phyloP scores from a whole-genome alignment of 129 eudicot species.

The Flaveria robusta region DNA sequence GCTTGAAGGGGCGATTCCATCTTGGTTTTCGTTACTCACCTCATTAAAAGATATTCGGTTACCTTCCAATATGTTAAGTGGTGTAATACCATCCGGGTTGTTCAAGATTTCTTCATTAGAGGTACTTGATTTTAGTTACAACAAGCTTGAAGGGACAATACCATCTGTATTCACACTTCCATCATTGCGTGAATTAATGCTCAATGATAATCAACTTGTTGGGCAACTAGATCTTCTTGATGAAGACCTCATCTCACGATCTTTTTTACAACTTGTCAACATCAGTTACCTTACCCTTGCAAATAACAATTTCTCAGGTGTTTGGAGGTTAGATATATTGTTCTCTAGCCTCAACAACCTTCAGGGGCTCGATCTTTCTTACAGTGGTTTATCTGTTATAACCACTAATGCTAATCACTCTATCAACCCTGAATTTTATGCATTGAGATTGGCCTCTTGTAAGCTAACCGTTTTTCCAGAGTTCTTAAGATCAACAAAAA shows the following conservation, averaged over 20 bases:
- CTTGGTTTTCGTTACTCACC: conserved; percentile 7
- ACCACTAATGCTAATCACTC: neutral
- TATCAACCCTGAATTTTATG: neutral
- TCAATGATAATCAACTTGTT: neutral
- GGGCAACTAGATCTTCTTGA: neutral
- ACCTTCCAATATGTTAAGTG: conserved; percentile 14
- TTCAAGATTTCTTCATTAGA: conserved; percentile 21
- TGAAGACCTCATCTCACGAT: neutral
- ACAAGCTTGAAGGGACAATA: conserved; percentile 13
- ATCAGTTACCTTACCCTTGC: conserved; percentile 5
- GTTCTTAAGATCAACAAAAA: neutral
- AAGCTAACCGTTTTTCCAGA: conserved; percentile 12
- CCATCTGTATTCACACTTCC: neutral
- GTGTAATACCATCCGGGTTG: conserved; percentile 19
- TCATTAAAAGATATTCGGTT: neutral
- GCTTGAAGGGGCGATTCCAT: neutral
- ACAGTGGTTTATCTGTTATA: conserved; percentile 11
- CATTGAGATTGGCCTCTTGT: neutral
- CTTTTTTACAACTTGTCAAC: conserved; percentile 21
- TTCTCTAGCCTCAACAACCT: conserved; percentile 17
- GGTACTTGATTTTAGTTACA: neutral
- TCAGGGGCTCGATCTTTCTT: conserved; percentile 12
- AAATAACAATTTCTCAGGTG: conserved; percentile 15
- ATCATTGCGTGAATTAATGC: neutral
- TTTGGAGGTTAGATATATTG: conserved; percentile 11